These are phyloP conservation scores for Coemansia sp. DNA, from an alignment of 192 early-diverging fungal genomes.

Conservation along the genomic window DNA sequence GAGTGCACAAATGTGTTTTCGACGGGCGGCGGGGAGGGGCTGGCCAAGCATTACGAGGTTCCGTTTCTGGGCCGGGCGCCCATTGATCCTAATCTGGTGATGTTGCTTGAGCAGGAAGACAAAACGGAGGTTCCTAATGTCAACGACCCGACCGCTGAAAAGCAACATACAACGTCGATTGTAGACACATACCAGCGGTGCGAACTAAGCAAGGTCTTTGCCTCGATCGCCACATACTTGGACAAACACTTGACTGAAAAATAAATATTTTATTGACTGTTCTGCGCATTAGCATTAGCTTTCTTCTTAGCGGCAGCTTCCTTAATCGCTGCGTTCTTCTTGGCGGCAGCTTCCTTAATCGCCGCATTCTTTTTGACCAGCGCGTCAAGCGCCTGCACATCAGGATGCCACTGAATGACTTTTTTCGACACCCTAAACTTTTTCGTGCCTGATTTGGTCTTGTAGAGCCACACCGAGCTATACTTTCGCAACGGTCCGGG, in stretches of 20 bases:
- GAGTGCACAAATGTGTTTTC: constrained; percentile 90
- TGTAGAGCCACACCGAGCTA: constrained; percentile 38
- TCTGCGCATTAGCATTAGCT: not conserved
- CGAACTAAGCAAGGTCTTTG: constrained; percentile 49
- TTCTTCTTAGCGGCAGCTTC: constrained; percentile 16
- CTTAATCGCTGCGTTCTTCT: constrained; percentile 15
- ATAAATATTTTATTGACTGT: constrained; percentile 2
- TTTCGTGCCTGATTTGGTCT: not conserved
- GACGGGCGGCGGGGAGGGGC: constrained; percentile 86
- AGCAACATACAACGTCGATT: constrained; percentile 32
- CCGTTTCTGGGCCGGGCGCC: constrained; percentile 90
- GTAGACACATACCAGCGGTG: constrained; percentile 55
- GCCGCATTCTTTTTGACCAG: constrained; percentile 32
- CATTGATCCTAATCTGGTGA: constrained; percentile 80
- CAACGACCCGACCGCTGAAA: constrained; percentile 29
- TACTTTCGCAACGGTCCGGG: constrained; percentile 29
- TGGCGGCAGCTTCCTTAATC: not conserved
- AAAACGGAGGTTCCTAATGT: constrained; percentile 50
- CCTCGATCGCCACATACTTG: constrained; percentile 19
- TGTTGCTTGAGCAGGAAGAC: constrained; percentile 62
- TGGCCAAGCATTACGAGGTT: constrained; percentile 83
- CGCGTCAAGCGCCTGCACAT: constrained; percentile 32
- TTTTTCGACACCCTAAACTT: constrained; percentile 38
- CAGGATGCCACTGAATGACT: constrained; percentile 44
- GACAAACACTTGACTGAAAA: constrained; percentile 7